Percentiles rank a stretch among this genome's conserved stretches.
phyloP scores from a whole-genome alignment of 495 filamentous ascomycete species.

The Cryomyces minteri region DNA sequence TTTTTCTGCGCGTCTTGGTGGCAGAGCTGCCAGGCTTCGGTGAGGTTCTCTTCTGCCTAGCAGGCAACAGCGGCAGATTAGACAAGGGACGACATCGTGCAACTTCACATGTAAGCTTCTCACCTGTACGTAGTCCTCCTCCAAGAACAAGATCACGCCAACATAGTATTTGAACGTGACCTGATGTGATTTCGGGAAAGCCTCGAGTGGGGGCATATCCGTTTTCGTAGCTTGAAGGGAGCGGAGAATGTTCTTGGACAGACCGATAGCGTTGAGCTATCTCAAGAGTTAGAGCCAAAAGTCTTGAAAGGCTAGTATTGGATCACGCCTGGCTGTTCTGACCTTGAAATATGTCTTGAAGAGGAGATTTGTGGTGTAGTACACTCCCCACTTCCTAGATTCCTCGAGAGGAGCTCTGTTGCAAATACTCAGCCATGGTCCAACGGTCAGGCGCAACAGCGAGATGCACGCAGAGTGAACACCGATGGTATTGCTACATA shows the following conservation, averaged over 20 bases:
- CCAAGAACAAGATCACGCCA: slow-evolving; percentile 75
- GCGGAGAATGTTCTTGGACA: slow-evolving; percentile 79
- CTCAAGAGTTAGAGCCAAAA: slow-evolving; percentile 1
- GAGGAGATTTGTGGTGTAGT: slow-evolving; percentile 76
- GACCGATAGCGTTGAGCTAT: slow-evolving; percentile 61
- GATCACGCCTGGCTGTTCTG: background rate
- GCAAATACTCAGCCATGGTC: slow-evolving; percentile 9
- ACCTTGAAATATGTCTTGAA: slow-evolving; percentile 97
- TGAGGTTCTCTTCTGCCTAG: slow-evolving; percentile 65
- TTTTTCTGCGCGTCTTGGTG: slow-evolving; percentile 52
- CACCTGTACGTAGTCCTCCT: slow-evolving; percentile 75
- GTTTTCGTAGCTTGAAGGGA: slow-evolving; percentile 51
- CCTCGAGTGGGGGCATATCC: slow-evolving; percentile 57
- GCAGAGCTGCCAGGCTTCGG: slow-evolving; percentile 60
- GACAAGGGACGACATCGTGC: too few species aligned
- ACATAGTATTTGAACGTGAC: slow-evolving; percentile 96
- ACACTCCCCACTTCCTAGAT: slow-evolving; percentile 92
- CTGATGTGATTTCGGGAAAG: slow-evolving; percentile 71
- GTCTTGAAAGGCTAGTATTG: background rate
- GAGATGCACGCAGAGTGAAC: background rate
- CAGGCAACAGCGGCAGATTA: background rate
- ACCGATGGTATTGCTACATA: slow-evolving; percentile 22
- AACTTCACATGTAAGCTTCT: slow-evolving; percentile 18
- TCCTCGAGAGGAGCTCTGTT: slow-evolving; percentile 65
- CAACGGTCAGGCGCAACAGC: background rate